Evolutionary conservation across 306 rosid species (phyloP).

Genomic region (Canavalia ensiformis): DNA sequence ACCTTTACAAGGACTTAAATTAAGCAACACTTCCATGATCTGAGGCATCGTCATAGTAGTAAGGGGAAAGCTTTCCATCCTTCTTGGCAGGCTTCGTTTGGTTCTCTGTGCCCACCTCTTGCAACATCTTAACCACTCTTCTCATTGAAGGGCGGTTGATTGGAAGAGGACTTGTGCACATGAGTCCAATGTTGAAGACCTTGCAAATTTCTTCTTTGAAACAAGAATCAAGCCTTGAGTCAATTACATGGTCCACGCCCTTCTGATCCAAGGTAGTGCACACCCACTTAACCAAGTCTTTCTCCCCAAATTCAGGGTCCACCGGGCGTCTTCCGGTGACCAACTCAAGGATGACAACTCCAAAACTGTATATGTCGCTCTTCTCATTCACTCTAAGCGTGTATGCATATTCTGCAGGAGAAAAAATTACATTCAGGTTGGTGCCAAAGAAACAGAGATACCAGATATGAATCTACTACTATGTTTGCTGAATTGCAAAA

Average conservation of each 20-base stretch:
- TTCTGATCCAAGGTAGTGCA: conserved; percentile 88
- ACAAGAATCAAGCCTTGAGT: conserved; percentile 77
- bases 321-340: conserved; percentile 81
- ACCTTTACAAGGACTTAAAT: conserved; percentile 34
- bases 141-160: conserved; percentile 79
- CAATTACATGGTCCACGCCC: conserved; percentile 77
- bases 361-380: conserved; percentile 96
- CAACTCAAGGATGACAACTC: conserved; percentile 89
- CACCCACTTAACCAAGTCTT: conserved; percentile 95
- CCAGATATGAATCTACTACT: neutral
- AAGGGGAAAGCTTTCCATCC: conserved; percentile 71
- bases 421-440: conserved; percentile 32
- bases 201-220: conserved; percentile 84
- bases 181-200: conserved; percentile 86
- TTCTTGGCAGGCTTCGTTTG: conserved; percentile 55
- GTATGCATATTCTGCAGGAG: conserved; percentile 86
- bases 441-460: conserved; percentile 17
- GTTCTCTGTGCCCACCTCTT: conserved; percentile 62
- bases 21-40: conserved; percentile 77
- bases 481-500: neutral
- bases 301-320: conserved; percentile 93
- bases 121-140: conserved; percentile 78
- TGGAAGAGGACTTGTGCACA: conserved; percentile 95
- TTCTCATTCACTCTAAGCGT: conserved; percentile 94
- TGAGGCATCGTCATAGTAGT: conserved; percentile 70